Percentiles rank a stretch among this genome's conserved stretches.
phyloP scores from a whole-genome alignment of 129 eudicot genomes.

The Oenanthe sinensis region DNA sequence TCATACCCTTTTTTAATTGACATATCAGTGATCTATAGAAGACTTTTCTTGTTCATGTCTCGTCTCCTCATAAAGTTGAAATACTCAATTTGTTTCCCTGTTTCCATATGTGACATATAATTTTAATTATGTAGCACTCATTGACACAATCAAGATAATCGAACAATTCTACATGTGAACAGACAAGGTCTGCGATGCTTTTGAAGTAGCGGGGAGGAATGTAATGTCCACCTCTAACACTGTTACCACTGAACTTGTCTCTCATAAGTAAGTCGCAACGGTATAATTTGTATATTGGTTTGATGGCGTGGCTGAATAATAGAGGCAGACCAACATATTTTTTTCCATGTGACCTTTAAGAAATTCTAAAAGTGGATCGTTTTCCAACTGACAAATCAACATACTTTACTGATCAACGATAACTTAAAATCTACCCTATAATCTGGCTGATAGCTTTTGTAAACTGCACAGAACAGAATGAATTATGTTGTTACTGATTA shows the following conservation, averaged over 20 bases:
- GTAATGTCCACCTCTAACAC: conserved; percentile 73
- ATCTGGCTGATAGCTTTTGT: background rate
- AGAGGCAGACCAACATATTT: background rate
- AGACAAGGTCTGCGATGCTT: conserved; percentile 91
- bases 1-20: background rate
- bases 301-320: background rate
- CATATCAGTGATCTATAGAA: background rate
- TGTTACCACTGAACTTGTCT: conserved; percentile 11
- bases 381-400: background rate
- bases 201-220: conserved; percentile 88
- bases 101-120: background rate
- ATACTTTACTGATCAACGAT: background rate
- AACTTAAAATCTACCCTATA: background rate
- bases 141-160: background rate
- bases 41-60: background rate
- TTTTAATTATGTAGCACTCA: background rate
- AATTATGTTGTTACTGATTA: background rate
- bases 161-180: conserved; percentile 19
- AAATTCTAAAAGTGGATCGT: background rate
- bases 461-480: background rate
- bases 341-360: background rate
- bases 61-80: background rate
- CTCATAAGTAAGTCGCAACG: conserved; percentile 38
- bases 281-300: background rate
- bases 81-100: background rate